Evolutionary conservation across 2,329 filamentous ascomycete genomes (phyloP).

Genomic region (Rhexocercosporidium sp.): DNA sequence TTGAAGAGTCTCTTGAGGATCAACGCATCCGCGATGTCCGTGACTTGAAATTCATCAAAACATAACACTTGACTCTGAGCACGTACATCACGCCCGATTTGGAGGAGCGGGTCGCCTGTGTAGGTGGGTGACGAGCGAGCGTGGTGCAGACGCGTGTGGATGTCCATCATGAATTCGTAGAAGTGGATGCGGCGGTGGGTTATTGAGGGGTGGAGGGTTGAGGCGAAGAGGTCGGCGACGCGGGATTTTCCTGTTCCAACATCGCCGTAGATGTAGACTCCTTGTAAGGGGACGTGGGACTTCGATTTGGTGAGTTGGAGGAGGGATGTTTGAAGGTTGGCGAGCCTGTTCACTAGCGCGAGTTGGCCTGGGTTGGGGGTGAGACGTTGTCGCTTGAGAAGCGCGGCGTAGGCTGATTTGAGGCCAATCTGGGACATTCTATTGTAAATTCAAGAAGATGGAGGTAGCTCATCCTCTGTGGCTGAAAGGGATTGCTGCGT

Average conservation of each 20-base stretch:
- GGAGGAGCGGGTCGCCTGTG: conserved; percentile 12
- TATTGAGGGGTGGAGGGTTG: conserved; percentile 16
- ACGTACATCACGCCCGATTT: conserved; percentile 14
- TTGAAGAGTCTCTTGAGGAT: conserved; percentile 22
- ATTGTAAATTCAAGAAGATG: neutral
- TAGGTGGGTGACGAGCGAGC: conserved; percentile 9
- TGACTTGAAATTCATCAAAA: conserved; percentile 26
- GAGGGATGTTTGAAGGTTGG: conserved; percentile 15
- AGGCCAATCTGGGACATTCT: conserved; percentile 16
- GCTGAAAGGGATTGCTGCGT: neutral
- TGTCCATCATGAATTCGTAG: conserved; percentile 27
- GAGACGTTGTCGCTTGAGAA: conserved; percentile 16
- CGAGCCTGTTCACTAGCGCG: conserved; percentile 15
- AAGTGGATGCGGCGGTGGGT: conserved; percentile 20
- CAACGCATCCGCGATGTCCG: conserved; percentile 25
- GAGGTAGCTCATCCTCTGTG: neutral
- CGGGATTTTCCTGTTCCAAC: conserved; percentile 22
- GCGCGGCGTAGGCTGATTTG: conserved; percentile 15
- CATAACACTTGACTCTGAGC: conserved; percentile 19
- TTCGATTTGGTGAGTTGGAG: neutral
- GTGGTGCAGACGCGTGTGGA: conserved; percentile 22
- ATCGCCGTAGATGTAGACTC: conserved; percentile 20
- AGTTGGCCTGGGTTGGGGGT: conserved; percentile 18
- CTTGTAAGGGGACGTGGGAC: neutral
- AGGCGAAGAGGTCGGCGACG: conserved; percentile 20